These are phyloP conservation scores for Hyparrhenia diplandra DNA, from an alignment of 176 grass and related monocot species.

Conservation along the genomic window DNA sequence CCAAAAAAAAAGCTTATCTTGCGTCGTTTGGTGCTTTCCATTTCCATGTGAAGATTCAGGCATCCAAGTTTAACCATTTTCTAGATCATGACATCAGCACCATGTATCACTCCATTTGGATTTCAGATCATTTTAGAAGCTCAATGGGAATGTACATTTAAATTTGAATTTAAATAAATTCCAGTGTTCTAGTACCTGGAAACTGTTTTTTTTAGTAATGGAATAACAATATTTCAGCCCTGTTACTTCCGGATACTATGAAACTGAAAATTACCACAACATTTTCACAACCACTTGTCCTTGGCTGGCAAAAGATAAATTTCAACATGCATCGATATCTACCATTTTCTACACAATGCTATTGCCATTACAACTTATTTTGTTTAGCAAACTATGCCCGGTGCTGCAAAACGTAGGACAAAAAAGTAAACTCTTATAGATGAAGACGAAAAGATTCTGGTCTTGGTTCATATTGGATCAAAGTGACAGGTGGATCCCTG, in stretches of 20 bases:
- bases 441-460: not conserved
- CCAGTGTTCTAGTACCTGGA: not conserved
- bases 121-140: not conserved
- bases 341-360: not conserved
- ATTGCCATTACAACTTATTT: not conserved
- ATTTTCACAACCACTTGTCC: not conserved
- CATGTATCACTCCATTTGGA: not conserved
- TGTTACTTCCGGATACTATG: not conserved
- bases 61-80: not conserved
- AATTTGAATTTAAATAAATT: not conserved
- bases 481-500: not conserved
- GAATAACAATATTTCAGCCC: not conserved
- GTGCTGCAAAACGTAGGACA: slow-evolving; percentile 52
- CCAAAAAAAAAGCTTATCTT: not conserved
- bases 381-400: not conserved
- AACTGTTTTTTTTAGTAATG: not conserved
- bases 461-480: not conserved
- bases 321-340: not conserved
- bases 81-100: not conserved
- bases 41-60: not conserved
- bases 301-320: not conserved
- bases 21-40: not conserved
- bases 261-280: not conserved
- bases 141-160: not conserved
- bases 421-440: not conserved